Evolutionary conservation across 306 rosid species (phyloP), one percentile per base, ranked within the genome.

Genomic region (Sicyos edulis): DNA sequence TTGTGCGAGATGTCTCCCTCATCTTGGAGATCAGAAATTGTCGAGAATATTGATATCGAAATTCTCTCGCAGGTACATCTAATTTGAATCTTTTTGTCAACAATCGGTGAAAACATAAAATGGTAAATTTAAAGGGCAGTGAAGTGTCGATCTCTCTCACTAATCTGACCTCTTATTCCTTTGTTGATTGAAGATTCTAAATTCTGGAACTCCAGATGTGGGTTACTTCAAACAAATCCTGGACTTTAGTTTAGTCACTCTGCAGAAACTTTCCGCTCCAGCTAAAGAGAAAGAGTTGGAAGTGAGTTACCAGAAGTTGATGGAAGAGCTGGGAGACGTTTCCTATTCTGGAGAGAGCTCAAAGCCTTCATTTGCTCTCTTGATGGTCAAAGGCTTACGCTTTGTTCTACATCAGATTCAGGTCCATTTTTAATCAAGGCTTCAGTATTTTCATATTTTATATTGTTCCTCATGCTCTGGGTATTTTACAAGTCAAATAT

Each of bases 371-470:
- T 85, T 91, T 78, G 91, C 83, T 40, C 55, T 78, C 70, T 91
- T 96, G 66, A 81, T 91, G 89, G 79, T 93, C 69, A 87, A 80
- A 85, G 99, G 97, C 45, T 75, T 93, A 79, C 89, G 84, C 51
- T 93, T 91, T 82, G 96, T 93, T 82, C 87, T 88, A 12, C 89
- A 81, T 83, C 95, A 88, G 86, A 91, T 91, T 88, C 95, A 93
- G 96, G 97, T 93, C 17, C 6, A 5, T 42, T 50, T 15, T 22
- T 7, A 11, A 0, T 42, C 47, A 8, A 42, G 47, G 9, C 47
- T 67, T 6, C 3, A 11, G 11, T 67, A 47, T 67, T 67, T 67
- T 14, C 32, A 42, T 42, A 10, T 20, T 56, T 21, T 42, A 14
- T 60, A 26, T 60, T 53, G 17, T 21, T 21, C 20, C 12, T 42